Conservation (phyloP, 257 asterid species). For the Solanum sparsipilum region DNA sequence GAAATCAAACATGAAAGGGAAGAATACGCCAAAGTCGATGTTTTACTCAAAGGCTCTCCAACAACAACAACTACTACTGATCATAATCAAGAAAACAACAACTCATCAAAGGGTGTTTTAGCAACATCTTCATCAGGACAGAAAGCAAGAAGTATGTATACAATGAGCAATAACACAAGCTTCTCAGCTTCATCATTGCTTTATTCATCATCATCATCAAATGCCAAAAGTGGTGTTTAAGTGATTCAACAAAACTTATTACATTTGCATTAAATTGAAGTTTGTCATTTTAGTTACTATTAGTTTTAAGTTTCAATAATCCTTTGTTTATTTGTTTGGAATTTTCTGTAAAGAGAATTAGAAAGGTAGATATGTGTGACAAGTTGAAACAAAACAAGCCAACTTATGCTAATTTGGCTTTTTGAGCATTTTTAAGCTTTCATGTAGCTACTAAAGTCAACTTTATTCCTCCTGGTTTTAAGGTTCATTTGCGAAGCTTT, state of each 20-base stretch:
- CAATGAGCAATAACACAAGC: constrained; percentile 25
- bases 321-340: neutral
- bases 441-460: neutral
- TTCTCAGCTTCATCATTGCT: constrained; percentile 32
- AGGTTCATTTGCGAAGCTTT: neutral
- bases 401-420: constrained; percentile 2
- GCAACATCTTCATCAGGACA: constrained; percentile 27
- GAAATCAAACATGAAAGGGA: constrained; percentile 44
- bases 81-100: neutral
- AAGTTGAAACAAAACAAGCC: constrained; percentile 1
- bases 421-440: neutral
- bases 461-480: constrained; percentile 3
- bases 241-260: neutral
- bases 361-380: neutral
- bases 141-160: constrained; percentile 8
- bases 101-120: neutral
- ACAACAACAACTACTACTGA: neutral
- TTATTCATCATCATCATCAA: constrained; percentile 25
- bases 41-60: constrained; percentile 18
- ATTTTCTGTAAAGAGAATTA: neutral
- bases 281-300: neutral
- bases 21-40: constrained; percentile 28
- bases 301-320: neutral
- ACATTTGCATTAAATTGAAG: neutral
- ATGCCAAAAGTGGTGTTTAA: constrained; percentile 14